Evolutionary conservation across 257 asterid species (phyloP).

Genomic region (Nicotiana attenuata): DNA sequence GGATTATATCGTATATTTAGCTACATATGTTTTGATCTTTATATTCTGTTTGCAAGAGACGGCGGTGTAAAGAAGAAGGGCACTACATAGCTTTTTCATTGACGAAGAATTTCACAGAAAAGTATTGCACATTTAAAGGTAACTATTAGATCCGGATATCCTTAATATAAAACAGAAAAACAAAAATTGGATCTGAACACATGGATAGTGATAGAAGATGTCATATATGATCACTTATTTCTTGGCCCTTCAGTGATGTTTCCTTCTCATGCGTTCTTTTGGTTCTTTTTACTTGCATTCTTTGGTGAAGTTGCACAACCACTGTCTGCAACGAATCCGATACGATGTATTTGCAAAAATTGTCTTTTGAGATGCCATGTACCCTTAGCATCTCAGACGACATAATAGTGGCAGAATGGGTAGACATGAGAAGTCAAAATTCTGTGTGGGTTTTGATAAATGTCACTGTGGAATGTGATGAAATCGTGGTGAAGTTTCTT

Average conservation of each 20-base stretch:
- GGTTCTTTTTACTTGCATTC: background rate
- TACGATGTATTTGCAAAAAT: background rate
- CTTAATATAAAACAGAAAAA: too few species aligned
- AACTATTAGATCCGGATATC: constrained; percentile 6
- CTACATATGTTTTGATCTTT: constrained; percentile 33
- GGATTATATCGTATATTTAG: constrained; percentile 14
- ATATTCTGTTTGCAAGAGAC: constrained; percentile 73
- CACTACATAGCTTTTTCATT: constrained; percentile 48
- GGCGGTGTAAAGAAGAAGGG: constrained; percentile 58
- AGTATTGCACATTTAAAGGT: constrained; percentile 46
- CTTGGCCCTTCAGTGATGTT: background rate
- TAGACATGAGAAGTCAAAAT: background rate
- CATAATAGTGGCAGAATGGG: too few species aligned
- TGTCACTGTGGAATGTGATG: background rate
- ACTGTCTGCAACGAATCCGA: too few species aligned
- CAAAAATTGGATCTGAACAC: constrained; percentile 23
- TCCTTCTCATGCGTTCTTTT: background rate
- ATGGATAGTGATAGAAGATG: constrained; percentile 29
- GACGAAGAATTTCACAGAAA: constrained; percentile 47
- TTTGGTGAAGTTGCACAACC: too few species aligned
- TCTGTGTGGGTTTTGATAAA: background rate
- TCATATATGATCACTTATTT: constrained; percentile 24
- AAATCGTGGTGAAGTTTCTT: background rate
- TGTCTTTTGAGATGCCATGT: too few species aligned
- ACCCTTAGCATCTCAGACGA: too few species aligned